Conservation (phyloP, 768 basidiomycete species). For the Pleurotus tuber-regium region DNA sequence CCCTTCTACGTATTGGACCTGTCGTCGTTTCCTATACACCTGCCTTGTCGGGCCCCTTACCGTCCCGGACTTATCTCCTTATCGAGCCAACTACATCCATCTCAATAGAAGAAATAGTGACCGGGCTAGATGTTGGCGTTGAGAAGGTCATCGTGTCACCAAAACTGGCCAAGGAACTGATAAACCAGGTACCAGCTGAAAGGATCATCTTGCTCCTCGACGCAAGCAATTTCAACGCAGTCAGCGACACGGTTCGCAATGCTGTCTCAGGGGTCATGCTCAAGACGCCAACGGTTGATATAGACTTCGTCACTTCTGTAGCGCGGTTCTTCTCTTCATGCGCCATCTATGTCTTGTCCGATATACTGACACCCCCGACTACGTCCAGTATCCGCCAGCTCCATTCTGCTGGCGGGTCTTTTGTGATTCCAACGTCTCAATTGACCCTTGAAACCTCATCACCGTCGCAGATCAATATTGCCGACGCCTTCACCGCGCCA, state of each 20-base stretch:
- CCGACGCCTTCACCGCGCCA: conserved; percentile 83
- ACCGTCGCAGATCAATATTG: conserved; percentile 61
- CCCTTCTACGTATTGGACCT: conserved; percentile 14
- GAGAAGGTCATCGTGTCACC: conserved; percentile 77
- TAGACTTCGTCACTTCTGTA: conserved; percentile 76
- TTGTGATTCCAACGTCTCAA: conserved; percentile 70
- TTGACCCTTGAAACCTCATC: conserved; percentile 61
- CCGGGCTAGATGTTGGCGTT: conserved; percentile 75
- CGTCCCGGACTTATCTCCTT: conserved; percentile 15
- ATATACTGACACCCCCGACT: conserved; percentile 50
- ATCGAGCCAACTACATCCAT: conserved; percentile 27
- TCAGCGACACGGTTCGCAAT: conserved; percentile 70
- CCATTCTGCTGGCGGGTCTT: conserved; percentile 52
- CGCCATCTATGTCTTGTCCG: conserved; percentile 60
- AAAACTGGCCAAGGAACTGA: conserved; percentile 61
- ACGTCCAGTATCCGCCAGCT: conserved; percentile 60
- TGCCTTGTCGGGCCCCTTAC: conserved; percentile 4
- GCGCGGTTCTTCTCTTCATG: conserved; percentile 69
- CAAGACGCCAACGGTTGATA: conserved; percentile 68
- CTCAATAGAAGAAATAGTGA: conserved; percentile 53
- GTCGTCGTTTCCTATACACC: conserved; percentile 10
- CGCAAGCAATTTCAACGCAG: conserved; percentile 67
- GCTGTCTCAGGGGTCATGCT: conserved; percentile 79
- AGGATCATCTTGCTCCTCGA: conserved; percentile 78
- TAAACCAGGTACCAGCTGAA: conserved; percentile 65